A percentile compares a stretch with the other conserved stretches of the same genome.
Conservation (phyloP, 2,329 filamentous ascomycete species). For the Blastomyces parvus region DNA sequence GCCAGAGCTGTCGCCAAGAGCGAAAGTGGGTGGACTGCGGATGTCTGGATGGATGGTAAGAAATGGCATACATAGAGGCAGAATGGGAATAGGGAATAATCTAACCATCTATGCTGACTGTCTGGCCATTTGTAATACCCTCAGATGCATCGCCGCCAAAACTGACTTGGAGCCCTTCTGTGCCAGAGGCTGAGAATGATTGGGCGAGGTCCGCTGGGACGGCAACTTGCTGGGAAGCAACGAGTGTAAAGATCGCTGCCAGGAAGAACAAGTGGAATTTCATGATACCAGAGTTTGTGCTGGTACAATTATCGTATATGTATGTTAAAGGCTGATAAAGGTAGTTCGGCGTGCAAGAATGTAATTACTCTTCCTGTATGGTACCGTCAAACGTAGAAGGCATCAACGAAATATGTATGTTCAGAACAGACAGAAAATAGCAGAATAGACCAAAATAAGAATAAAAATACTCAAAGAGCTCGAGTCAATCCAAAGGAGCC, state of each 20-base stretch:
- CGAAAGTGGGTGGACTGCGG: constrained; percentile 10
- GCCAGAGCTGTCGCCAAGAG: constrained; percentile 11
- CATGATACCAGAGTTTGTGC: background rate
- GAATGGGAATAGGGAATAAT: background rate
- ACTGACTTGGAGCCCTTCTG: constrained; percentile 10
- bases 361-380: background rate
- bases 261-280: constrained; percentile 7
- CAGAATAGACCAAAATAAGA: background rate
- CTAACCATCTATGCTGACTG: constrained; percentile 9
- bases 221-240: constrained; percentile 8
- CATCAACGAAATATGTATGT: background rate
- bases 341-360: background rate
- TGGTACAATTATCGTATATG: background rate
- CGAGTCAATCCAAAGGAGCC: background rate
- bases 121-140: constrained; percentile 8
- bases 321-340: background rate
- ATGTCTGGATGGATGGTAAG: constrained; percentile 7
- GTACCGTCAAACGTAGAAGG: background rate
- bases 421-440: background rate
- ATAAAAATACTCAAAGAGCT: background rate
- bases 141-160: constrained; percentile 15
- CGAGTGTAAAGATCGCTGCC: constrained; percentile 9
- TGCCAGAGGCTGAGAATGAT: constrained; percentile 6
- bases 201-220: constrained; percentile 9
- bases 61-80: background rate